Evolutionary conservation across 1,139 yeast genomes (phyloP).

Genomic region (Sugiyamaella xylanicola): DNA sequence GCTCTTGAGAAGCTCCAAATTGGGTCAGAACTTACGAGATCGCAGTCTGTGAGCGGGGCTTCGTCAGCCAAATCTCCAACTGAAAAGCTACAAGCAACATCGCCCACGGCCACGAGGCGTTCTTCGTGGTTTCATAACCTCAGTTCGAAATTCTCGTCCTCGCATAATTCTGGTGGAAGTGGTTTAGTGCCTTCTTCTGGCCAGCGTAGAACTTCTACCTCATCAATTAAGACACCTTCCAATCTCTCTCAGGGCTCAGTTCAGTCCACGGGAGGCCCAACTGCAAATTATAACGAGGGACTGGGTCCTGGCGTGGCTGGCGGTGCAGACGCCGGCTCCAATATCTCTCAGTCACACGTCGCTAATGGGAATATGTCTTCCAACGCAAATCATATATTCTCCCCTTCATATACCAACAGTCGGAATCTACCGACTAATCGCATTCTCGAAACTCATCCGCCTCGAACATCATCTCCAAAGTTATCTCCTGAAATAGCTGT

Average conservation of each 20-base stretch:
- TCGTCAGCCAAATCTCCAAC: background rate
- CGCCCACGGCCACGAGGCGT: constrained; percentile 20
- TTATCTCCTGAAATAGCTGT: constrained; percentile 24
- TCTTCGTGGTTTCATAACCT: constrained; percentile 26
- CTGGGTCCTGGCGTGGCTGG: no score
- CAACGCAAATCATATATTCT: background rate
- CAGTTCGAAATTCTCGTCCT: constrained; percentile 18
- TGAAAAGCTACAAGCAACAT: background rate
- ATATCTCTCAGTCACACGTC: background rate
- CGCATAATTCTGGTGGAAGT: background rate
- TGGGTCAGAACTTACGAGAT: constrained; percentile 14
- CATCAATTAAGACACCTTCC: background rate
- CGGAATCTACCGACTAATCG: constrained; percentile 16
- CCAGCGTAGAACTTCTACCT: background rate
- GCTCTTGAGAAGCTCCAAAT: background rate
- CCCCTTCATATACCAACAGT: constrained; percentile 6
- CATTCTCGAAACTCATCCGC: constrained; percentile 23
- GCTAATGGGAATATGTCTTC: constrained; percentile 1
- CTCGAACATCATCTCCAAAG: constrained; percentile 28
- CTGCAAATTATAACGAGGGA: no score
- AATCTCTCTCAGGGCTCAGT: background rate
- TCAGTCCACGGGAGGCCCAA: background rate
- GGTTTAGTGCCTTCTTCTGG: background rate
- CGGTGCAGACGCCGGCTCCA: background rate
- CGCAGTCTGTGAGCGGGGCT: constrained; percentile 13